Percentiles rank a stretch among this genome's conserved stretches.
These are phyloP conservation scores for Cetraspora pellucida DNA, from an alignment of 192 early-diverging fungal genomes.

Conservation along the genomic window DNA sequence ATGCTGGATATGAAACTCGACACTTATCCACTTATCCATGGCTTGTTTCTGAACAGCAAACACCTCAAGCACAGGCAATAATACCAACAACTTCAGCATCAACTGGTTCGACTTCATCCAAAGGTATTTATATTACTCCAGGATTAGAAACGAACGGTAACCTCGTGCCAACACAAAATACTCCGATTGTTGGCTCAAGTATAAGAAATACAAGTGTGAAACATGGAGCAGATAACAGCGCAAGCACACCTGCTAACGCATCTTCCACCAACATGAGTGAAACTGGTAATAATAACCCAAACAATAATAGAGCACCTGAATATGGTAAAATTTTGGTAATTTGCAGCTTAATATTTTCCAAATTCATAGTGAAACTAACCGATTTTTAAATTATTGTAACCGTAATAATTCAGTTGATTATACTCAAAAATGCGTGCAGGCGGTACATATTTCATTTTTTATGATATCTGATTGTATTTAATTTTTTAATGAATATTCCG, in stretches of 20 bases:
- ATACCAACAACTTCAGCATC: not conserved
- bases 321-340: not conserved
- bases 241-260: not conserved
- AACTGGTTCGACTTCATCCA: not conserved
- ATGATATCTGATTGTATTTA: not conserved
- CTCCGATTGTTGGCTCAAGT: slow-evolving; percentile 1
- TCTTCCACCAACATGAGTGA: not conserved
- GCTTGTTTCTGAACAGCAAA: not conserved
- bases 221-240: not conserved
- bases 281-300: not conserved
- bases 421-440: slow-evolving; percentile 36
- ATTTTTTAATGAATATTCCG: not conserved
- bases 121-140: not conserved
- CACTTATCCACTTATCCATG: not conserved
- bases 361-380: not conserved
- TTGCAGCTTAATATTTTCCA: not conserved
- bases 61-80: no score
- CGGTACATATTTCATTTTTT: slow-evolving; percentile 2
- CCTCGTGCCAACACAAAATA: slow-evolving; percentile 2
- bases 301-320: not conserved
- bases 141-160: not conserved
- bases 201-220: not conserved
- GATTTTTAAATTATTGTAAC: not conserved
- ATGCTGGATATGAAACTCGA: not conserved
- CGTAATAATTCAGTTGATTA: slow-evolving; percentile 1